phyloP scores from a whole-genome alignment of 192 early-diverging fungal genomes.

The Cetraspora pellucida region DNA sequence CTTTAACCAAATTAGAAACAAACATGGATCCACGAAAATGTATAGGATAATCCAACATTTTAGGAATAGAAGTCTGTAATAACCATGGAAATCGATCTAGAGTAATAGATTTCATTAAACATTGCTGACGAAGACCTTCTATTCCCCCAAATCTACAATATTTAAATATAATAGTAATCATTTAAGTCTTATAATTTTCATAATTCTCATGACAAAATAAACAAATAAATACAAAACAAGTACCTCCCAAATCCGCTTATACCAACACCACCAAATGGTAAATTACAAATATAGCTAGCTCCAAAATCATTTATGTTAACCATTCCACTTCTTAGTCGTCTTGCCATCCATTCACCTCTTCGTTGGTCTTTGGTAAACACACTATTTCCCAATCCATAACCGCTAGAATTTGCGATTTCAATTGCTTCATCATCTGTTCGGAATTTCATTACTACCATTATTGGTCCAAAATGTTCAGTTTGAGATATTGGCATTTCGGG shows the following conservation, averaged over 20 bases:
- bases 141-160: constrained; percentile 59
- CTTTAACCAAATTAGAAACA: constrained; percentile 41
- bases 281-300: constrained; percentile 81
- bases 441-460: constrained; percentile 80
- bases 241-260: constrained; percentile 74
- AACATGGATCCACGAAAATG: constrained; percentile 41
- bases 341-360: constrained; percentile 62
- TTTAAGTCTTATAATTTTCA: neutral
- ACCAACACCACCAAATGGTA: constrained; percentile 84
- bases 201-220: neutral
- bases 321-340: constrained; percentile 72
- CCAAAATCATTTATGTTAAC: constrained; percentile 88
- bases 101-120: constrained; percentile 72
- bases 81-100: constrained; percentile 65
- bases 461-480: constrained; percentile 79
- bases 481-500: constrained; percentile 76
- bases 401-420: constrained; percentile 65
- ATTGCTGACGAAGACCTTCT: constrained; percentile 74
- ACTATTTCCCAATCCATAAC: constrained; percentile 76
- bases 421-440: constrained; percentile 68
- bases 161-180: neutral
- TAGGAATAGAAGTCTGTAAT: constrained; percentile 76
- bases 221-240: neutral
- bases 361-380: constrained; percentile 75
- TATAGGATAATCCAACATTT: constrained; percentile 76